Conservation (phyloP, 2,329 filamentous ascomycete species). For the Mycocentrospora acerina region DNA sequence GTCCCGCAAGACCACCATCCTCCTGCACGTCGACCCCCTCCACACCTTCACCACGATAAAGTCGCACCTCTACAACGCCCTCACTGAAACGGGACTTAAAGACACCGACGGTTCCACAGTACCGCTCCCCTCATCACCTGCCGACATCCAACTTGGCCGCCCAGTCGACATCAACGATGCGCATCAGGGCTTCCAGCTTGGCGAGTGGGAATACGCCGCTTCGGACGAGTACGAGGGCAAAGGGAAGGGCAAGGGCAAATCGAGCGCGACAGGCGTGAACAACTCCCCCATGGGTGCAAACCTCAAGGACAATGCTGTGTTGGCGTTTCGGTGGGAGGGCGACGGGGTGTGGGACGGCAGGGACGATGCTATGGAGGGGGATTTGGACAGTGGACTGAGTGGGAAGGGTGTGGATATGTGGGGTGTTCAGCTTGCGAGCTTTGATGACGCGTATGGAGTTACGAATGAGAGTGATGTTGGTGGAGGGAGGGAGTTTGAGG, state of each 20-base stretch:
- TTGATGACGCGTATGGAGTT: conserved; percentile 41
- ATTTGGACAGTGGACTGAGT: conserved; percentile 4
- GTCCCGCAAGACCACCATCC: conserved; percentile 47
- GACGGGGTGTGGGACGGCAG: conserved; percentile 25
- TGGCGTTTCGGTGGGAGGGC: conserved; percentile 41
- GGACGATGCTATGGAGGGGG: conserved; percentile 16
- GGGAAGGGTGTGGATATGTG: conserved; percentile 23
- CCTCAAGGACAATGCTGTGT: conserved; percentile 36
- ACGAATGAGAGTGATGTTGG: conserved; percentile 36
- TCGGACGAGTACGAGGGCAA: conserved; percentile 38
- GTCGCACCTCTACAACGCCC: conserved; percentile 43
- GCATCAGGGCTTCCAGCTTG: conserved; percentile 42
- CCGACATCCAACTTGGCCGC: conserved; percentile 45
- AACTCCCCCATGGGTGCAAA: conserved; percentile 40
- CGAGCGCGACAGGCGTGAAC: conserved; percentile 10
- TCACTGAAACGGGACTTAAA: conserved; percentile 42
- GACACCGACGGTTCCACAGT: conserved; percentile 34
- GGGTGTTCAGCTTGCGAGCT: conserved; percentile 40
- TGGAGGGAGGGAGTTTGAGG: conserved; percentile 31
- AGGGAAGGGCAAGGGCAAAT: conserved; percentile 19
- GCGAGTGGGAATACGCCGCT: conserved; percentile 32
- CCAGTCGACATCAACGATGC: conserved; percentile 45
- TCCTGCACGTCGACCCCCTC: conserved; percentile 50
- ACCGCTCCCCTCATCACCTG: conserved; percentile 41
- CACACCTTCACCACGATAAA: conserved; percentile 45